Base-by-base conservation (phyloP, 2,329 filamentous ascomycete genomes). In the Pseudogymnoascus sp. region DNA sequence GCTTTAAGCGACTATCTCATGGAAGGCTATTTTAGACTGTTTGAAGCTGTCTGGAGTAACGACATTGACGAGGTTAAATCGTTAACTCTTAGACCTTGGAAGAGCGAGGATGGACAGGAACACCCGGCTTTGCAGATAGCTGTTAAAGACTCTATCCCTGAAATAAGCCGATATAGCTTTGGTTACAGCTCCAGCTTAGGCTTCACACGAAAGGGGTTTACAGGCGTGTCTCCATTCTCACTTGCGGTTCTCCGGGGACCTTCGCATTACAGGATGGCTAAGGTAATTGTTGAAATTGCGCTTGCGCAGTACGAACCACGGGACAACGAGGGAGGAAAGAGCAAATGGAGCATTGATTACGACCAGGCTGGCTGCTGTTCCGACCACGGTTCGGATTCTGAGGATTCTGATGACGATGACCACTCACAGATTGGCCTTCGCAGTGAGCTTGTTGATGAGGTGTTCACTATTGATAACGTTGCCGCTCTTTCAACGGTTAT, bases 391-490 rank as follows among this genome's bases (percentile, higher is more conserved):
- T 65, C 67, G 56, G 63, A 66, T 9, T 69, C 68, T 5, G 66
- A 73, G n/a, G 74, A 65, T 38, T 63, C 63, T 11, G 65, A 72
- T 3, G 73, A 76, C 1, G 75, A 65, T 7, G 69, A 72, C 40
- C 66, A 77, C 46, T 78, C 78, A 16, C 75, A 76, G 5, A 78
- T 85, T 42, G 76, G 76, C 40, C 11, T 60, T 40, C 59, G 67
- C 38, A 68, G 71, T 14, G 81, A 87, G 64, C 77, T 86, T 42
- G 76, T 91, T 28, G 83, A 88, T 67, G 83, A 88, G 11, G 79
- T 82, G 37, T 90, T 89, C 72, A 95, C 90, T 0, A 82, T 93
- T 61, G 88, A 95, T 14, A 85, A 91, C 68, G 80, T 95, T 63
- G 88, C 88, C 0, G 83, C 90, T 66, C 79, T 89, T 3, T 84